Base-by-base conservation (phyloP, 352 stramenopile genomes). In the Globisporangium okanoganense region DNA sequence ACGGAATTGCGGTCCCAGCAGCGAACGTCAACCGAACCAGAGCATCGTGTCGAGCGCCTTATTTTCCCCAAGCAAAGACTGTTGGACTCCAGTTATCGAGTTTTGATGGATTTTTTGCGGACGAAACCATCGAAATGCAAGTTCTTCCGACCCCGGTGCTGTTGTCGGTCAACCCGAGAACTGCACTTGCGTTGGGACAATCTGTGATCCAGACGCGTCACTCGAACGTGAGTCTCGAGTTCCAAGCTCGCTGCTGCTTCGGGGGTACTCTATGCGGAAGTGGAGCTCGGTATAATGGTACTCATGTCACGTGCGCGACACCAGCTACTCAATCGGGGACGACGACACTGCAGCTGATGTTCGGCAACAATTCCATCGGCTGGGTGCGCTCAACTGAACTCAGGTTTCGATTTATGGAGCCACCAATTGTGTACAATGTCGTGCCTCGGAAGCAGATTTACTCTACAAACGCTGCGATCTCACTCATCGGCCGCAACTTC, bases 361-460 rank as follows among this genome's bases (percentile, higher is more conserved):
- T 80, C 16, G 71, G 67, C 10, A 55, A 58, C 48, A 27, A 14
- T 6, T 5, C 31, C 0, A 6, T 36, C 13, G 64, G 64, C 5
- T 48, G 59, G 12, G 36, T 85, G 43, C 76, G 77, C 49, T 82
- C 71, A 10, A 74, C 62, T n/a, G 36, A 73, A 13, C n/a, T 58
- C 2, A 22, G 13, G 5, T 78, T 84, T 53, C 38, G 62, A 22
- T 63, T 77, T 51, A n/a, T 70, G 4, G n/a, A 33, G 7, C 31
- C 50, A 1, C 55, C 58, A 12, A 27, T 27, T 4, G 64, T 85
- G 38, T 63, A 47, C 6, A 69, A 72, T 10, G 56, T 80, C 1
- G 36, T 67, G 13, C 75, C 75, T 12, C 35, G 20, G 13, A 57
- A 25, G 22, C 44, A 61, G 9, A 55, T 74, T 6, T 31, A 69